Percentiles rank a stretch among this genome's conserved stretches.
These are phyloP conservation scores for Fistulinella cinereoalba DNA, from an alignment of 1,284 basidiomycete species.

Conservation along the genomic window DNA sequence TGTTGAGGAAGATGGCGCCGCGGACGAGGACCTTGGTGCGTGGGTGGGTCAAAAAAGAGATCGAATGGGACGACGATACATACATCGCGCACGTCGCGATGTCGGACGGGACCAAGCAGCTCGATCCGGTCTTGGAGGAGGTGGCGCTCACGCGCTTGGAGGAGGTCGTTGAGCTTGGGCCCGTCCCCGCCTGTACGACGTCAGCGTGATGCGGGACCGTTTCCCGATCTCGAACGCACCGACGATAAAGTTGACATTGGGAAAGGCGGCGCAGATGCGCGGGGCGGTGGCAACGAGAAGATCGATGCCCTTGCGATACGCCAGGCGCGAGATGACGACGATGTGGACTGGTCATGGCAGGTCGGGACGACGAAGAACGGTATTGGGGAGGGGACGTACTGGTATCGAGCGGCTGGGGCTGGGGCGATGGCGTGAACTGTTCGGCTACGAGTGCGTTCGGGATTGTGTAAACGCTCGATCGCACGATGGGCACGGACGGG, in stretches of 20 bases:
- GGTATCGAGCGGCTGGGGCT: slow-evolving; percentile 47
- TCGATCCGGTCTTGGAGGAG: slow-evolving; percentile 88
- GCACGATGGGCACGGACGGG: slow-evolving; percentile 46
- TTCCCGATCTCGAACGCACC: slow-evolving; percentile 46
- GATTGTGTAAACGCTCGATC: slow-evolving; percentile 80
- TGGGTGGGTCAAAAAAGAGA: not conserved
- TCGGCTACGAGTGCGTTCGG: slow-evolving; percentile 93
- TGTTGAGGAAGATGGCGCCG: slow-evolving; percentile 93
- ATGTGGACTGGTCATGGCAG: slow-evolving; percentile 69
- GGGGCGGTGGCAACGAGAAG: slow-evolving; percentile 92
- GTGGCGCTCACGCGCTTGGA: slow-evolving; percentile 94
- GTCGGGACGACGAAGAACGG: not conserved
- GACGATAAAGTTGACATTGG: slow-evolving; percentile 85
- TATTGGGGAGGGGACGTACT: slow-evolving; percentile 45
- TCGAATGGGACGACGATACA: slow-evolving; percentile 22
- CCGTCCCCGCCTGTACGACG: slow-evolving; percentile 83
- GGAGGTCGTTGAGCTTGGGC: slow-evolving; percentile 91
- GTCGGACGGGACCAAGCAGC: slow-evolving; percentile 80
- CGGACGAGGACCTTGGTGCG: slow-evolving; percentile 66
- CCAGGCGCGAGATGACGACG: slow-evolving; percentile 91
- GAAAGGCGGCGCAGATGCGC: slow-evolving; percentile 80
- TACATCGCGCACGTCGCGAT: slow-evolving; percentile 81
- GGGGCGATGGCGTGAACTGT: slow-evolving; percentile 71
- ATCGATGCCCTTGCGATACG: slow-evolving; percentile 96
- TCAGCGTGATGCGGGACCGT: not conserved